A percentile compares a stretch with the other conserved stretches of the same genome.
phyloP scores from a whole-genome alignment of 2,329 filamentous ascomycete species.

The Colletotrichum eleusines region DNA sequence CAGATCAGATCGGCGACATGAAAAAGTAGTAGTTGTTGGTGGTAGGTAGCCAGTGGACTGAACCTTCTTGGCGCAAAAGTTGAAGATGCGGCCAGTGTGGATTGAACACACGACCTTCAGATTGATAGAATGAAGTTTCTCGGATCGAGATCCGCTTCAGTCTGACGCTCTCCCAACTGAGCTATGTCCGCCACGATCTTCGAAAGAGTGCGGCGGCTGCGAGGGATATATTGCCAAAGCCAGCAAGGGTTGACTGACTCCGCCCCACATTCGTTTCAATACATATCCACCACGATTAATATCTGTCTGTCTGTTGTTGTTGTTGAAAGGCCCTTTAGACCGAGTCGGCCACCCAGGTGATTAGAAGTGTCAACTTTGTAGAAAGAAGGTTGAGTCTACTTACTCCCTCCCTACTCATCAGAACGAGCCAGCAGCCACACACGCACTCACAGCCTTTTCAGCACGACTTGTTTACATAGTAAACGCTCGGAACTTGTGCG shows the following conservation, averaged over 20 bases:
- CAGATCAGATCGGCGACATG: no score
- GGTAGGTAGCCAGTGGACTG: not conserved
- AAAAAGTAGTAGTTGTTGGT: no score
- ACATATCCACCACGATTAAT: not conserved
- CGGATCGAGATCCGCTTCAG: conserved; percentile 29
- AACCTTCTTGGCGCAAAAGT: conserved; percentile 5
- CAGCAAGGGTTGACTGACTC: not conserved
- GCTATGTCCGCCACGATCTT: conserved; percentile 41
- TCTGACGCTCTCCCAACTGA: conserved; percentile 42
- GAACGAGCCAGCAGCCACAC: conserved; percentile 14
- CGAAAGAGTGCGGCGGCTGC: accelerated
- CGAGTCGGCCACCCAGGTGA: not conserved
- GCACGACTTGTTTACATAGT: not conserved
- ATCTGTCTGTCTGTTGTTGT: no score
- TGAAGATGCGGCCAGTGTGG: conserved; percentile 40
- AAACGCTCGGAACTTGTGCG: not conserved
- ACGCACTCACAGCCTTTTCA: not conserved
- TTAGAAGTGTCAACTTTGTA: no score
- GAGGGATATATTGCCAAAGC: conserved; percentile 4
- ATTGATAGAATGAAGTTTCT: conserved; percentile 37
- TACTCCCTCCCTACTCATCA: not conserved
- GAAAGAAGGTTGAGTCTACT: no score
- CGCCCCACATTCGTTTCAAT: not conserved
- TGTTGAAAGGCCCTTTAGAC: not conserved
- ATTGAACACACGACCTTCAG: conserved; percentile 42